Evolutionary conservation across 257 asterid genomes (phyloP), one percentile per base, ranked within the genome.

Genomic region (Coffea eugenioides): DNA sequence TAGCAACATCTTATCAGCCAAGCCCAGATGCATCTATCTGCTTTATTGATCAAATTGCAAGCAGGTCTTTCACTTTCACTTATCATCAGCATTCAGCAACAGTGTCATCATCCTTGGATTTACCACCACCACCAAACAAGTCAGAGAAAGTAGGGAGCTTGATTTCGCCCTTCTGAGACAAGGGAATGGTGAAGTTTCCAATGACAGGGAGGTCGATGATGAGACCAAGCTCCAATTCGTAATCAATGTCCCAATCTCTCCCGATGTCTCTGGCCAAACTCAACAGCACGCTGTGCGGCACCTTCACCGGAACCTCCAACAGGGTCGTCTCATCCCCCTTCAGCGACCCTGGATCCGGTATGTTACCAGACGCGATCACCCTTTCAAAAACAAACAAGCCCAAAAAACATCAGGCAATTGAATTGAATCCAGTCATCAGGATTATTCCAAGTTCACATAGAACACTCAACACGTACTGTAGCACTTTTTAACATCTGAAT

Each of bases 311-410:
- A 49, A 91, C 96, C 12, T 88, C 90, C 70, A 94, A 21, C 71
- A 83, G 20, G 25, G 97, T 94, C 6, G 81, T 86, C 8, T 88
- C 94, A 23, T 85, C 79, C 23, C 87, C 98, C 81, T 89, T 91
- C 81, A 94, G 74, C 18, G 94, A 92, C 6, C 98, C 98, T 0
- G 97, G 98, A 41, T 94, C 98, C 34, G 97, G 96, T 49, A 94
- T 78, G 0, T 18, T 79, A 1, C 98, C 98, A 5, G 94, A 84
- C 5, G 89, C 90, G 14, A 94, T 89, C 52, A 80, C 89, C 92
- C 98, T 94, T 39, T 36, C 2, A 51, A 51, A 45, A n/a, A 11
- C 6, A 27, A 76, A 1, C 68, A 10, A 45, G 18, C 59, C n/a
- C 48, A 66, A 14, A 27, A 66, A 39, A 39, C 5, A 3, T 39